A percentile compares a stretch with the other conserved stretches of the same genome.
Evolutionary conservation across 176 grass and related monocot genomes (phyloP).

Genomic region (Stipa capillata): DNA sequence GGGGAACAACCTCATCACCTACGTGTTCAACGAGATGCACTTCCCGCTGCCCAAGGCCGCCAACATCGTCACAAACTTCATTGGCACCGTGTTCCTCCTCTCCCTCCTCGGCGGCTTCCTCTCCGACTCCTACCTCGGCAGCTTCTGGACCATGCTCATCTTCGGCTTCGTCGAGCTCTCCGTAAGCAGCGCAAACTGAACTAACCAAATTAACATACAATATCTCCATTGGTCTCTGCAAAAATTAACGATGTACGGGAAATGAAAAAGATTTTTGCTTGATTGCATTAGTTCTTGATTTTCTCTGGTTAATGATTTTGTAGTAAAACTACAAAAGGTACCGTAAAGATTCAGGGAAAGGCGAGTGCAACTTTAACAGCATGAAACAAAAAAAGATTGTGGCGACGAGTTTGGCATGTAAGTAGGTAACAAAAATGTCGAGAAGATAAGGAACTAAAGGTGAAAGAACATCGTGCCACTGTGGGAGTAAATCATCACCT

Average conservation of each 20-base stretch:
- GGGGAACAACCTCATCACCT: slow-evolving; percentile 84
- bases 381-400: slow-evolving; percentile 21
- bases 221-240: too few relatives aligned
- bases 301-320: too few relatives aligned
- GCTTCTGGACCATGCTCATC: slow-evolving; percentile 91
- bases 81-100: slow-evolving; percentile 76
- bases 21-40: slow-evolving; percentile 91
- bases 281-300: too few relatives aligned
- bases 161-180: slow-evolving; percentile 87
- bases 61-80: slow-evolving; percentile 80
- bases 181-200: slow-evolving; percentile 23
- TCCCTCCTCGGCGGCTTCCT: slow-evolving; percentile 81
- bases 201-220: too few relatives aligned
- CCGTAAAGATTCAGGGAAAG: not conserved
- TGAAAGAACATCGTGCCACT: slow-evolving; percentile 3
- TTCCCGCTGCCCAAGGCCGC: slow-evolving; percentile 57
- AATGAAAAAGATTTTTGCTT: too few relatives aligned
- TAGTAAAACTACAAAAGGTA: not conserved
- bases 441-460: slow-evolving; percentile 11
- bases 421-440: not conserved
- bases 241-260: too few relatives aligned
- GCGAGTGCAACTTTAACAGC: not conserved
- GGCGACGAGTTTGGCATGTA: not conserved
- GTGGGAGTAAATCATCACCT: slow-evolving; percentile 34
- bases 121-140: slow-evolving; percentile 83